Evolutionary conservation across 2,329 filamentous ascomycete species (phyloP), one percentile per base, ranked within the genome.

Genomic region (Didymella keratinophila): DNA sequence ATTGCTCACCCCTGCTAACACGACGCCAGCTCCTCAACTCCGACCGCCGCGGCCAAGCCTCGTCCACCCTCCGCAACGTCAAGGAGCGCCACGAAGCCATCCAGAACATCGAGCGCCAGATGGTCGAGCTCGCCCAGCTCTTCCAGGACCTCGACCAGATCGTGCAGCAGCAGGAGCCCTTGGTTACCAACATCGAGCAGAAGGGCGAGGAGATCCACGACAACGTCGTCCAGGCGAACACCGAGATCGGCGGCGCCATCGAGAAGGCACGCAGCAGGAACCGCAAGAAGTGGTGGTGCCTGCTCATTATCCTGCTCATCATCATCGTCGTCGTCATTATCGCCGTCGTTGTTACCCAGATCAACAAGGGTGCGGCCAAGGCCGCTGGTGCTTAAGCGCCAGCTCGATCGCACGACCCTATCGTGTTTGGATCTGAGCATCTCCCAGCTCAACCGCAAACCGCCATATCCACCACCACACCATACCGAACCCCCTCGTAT

Each of bases 201-300:
- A 92, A 94, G 80, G 92, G 87, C 36, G 91, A 96, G 78, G 90
- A 96, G 72, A 90, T 95, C 37, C 87, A 91, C 47, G 87, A 90
- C 57, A 91, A 98, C 77, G 86, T 97, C 46, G 87, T 89, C 71
- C 90, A 95, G 76, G 94, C 89, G 64, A 97, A 95, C 73, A 85
- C 87, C 63, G 87, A 97, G 77, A 90, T 98, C 59, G 87, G 84
- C 37, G 86, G 85, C n/a, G 93, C 93, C 12, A 90, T 97, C 62
- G 83, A 85, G 61, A 96, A 91, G 67, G 94, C 94, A 9, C 84
- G 89, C 52, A 66, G 65, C 62, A 70, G 74, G 53, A 75, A 86
- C 87, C 68, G 91, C 90, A 96, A 96, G 92, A 97, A 97, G 90
- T 97, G 93, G 93, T 93, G 91, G 76, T 97, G 93, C 83, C 80